phyloP scores from a whole-genome alignment of 2,329 filamentous ascomycete species.

The Aureobasidium zeae region DNA sequence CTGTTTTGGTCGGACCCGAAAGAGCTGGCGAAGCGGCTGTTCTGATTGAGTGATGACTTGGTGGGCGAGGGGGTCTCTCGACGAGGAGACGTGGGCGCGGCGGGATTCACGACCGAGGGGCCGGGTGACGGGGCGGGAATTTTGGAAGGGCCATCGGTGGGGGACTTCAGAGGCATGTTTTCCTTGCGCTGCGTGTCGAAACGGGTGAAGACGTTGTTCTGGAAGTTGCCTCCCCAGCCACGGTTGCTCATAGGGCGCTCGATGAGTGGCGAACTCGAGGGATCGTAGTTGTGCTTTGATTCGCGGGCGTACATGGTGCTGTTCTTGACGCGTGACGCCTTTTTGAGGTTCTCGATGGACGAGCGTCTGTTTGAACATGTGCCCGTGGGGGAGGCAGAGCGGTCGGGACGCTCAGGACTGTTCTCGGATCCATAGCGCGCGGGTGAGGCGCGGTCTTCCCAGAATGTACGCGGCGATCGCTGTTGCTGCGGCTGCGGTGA shows the following conservation, averaged over 20 bases:
- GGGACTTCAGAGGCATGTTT: conserved; percentile 26
- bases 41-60: conserved; percentile 76
- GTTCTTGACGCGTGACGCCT: conserved; percentile 91
- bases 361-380: conserved; percentile 59
- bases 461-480: conserved; percentile 74
- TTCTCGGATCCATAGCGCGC: conserved; percentile 58
- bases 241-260: conserved; percentile 69
- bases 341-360: conserved; percentile 91
- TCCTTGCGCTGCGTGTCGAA: conserved; percentile 39
- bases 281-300: conserved; percentile 87
- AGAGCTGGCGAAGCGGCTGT: conserved; percentile 50
- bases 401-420: conserved; percentile 30
- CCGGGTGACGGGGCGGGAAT: conserved; percentile 16
- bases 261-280: conserved; percentile 63
- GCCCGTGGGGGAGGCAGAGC: conserved; percentile 46
- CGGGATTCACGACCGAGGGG: conserved; percentile 8
- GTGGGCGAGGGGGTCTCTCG: conserved; percentile 73
- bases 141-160: conserved; percentile 47
- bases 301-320: conserved; percentile 94
- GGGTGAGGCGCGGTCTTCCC: conserved; percentile 61
- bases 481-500: conserved; percentile 44
- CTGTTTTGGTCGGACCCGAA: conserved; percentile 61
- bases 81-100: conserved; percentile 36
- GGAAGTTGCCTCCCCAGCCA: conserved; percentile 50
- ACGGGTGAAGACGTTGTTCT: conserved; percentile 60